phyloP scores from a whole-genome alignment of 345 rosid genomes.

The Raphanus sativus region DNA sequence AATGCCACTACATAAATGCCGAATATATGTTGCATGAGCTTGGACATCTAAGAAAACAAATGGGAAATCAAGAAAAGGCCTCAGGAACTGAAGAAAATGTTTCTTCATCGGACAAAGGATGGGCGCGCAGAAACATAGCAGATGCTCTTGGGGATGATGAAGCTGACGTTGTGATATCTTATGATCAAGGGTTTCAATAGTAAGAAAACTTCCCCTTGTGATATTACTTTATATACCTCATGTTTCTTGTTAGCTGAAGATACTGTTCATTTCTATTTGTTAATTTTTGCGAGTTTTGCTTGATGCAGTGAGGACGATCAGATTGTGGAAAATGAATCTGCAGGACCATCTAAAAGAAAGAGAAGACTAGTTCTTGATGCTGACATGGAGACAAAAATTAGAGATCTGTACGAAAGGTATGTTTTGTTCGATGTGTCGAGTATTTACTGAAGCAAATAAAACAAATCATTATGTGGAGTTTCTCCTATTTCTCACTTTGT shows the following conservation, averaged over 20 bases:
- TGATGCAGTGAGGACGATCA: constrained; percentile 48
- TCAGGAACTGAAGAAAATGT: constrained; percentile 49
- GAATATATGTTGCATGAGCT: constrained; percentile 86
- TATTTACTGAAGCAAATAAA: constrained; percentile 7
- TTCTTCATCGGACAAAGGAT: constrained; percentile 46
- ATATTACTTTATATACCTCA: not conserved
- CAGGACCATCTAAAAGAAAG: constrained; percentile 52
- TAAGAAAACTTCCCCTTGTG: constrained; percentile 33
- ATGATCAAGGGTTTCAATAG: constrained; percentile 54
- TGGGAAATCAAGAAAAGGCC: constrained; percentile 40
- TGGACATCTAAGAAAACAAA: constrained; percentile 60
- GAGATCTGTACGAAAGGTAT: constrained; percentile 71
- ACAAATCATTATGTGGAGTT: not conserved
- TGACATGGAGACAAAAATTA: constrained; percentile 61
- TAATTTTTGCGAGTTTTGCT: constrained; percentile 19
- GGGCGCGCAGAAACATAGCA: constrained; percentile 74
- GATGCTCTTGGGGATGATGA: constrained; percentile 99
- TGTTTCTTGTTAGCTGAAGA: constrained; percentile 16
- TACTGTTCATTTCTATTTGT: not conserved
- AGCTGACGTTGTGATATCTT: constrained; percentile 82
- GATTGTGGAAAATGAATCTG: constrained; percentile 43
- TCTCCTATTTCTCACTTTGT: constrained; percentile 4
- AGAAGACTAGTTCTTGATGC: constrained; percentile 58
- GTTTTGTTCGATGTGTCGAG: constrained; percentile 19
- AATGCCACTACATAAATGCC: constrained; percentile 81